Evolutionary conservation across 176 grass and related monocot genomes (phyloP), one percentile per base, ranked within the genome.

Genomic region (Lolium perenne): DNA sequence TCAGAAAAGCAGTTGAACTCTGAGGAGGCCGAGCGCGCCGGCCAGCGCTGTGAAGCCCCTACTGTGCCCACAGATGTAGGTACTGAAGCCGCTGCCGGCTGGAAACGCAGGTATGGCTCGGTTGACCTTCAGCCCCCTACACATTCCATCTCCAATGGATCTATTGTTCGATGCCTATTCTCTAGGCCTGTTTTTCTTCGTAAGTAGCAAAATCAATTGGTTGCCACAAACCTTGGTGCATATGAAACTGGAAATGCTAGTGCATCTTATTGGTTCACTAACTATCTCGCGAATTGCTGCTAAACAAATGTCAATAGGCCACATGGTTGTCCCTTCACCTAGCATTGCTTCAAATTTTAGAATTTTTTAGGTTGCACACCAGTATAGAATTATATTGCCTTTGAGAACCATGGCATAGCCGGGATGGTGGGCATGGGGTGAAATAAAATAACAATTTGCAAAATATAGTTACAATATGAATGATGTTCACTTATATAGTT

Each of bases 81-180:
- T 14, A 18, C 7, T 71, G 70, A 47, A 47, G 41, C 70, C 11
- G 20, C 10, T 11, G 20, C 43, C 10, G 43, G 70, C 70, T 73
- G 70, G 70, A 73, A 73, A 20, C 70, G 70, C 41, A 73, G 43
- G 70, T 73, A 73, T 72, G 43, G 40, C 43, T 13, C 41, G 69
- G 8, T 43, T 70, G 38, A 71, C 40, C 69, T 71, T 71, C 9
- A 22, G 70, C n/a, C 70, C 38, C 16, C 69, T 72, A 41, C 41
- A 46, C 41, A 72, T 72, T 47, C 10, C 41, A 47, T 23, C 20
- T 73, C 41, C 18, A 73, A 20, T 48, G n/a, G n/a, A 23, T 73
- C 10, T 73, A 48, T 7, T 47, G 10, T 48, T 48, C 41, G 43
- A 14, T 73, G 70, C n/a, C 47, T 71, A 71, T 45, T 46, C 68